Evolutionary conservation across 345 rosid species (phyloP), one percentile per base, ranked within the genome.

Genomic region (Lepidium sativum): DNA sequence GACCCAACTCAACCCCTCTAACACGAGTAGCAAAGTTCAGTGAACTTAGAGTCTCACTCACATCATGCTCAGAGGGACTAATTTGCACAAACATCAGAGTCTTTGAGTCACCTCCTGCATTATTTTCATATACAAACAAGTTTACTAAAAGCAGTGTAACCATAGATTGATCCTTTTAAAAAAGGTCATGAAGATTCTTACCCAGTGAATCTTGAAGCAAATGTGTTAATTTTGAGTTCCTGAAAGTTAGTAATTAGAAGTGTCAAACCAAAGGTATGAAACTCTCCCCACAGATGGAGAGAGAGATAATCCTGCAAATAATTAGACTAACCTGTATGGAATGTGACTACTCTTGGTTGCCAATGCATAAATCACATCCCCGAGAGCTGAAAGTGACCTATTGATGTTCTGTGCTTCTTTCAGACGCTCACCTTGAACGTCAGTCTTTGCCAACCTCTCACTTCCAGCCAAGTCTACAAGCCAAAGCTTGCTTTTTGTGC

Each of bases 401-500:
- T 90, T 90, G 31, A 90, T 94, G 70, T 86, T 86, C 73, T 94
- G 99, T 65, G 99, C 97, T 78, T 94, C 96, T 75, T 90, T 94
- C 41, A 90, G 95, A 64, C 97, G 77, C 55, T 90, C 99, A 54
- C 97, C 96, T 72, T 87, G 97, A 10, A 67, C 95, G 37, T 87
- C 97, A 48, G 97, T 90, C 82, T 82, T 94, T 15, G 90, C 90
- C 60, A 90, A 83, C 79, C 99, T 88, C 75, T 94, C 99, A 75
- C 99, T 90, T 54, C 97, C 99, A 0, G 99, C 99, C 81, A 88
- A 84, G 78, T 92, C 98, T 45, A 89, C 92, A 51, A 92, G 97
- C 97, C 99, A 94, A 47, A 94, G 99, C 71, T 85, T 94, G 90
- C 99, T 94, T 77, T 82, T 87, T 61, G 96, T 90, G 77, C 95